Percentiles rank a stretch among this genome's conserved stretches.
Evolutionary conservation across 1,139 yeast genomes (phyloP).

Genomic region (Keqinozyma sinolaborantium): DNA sequence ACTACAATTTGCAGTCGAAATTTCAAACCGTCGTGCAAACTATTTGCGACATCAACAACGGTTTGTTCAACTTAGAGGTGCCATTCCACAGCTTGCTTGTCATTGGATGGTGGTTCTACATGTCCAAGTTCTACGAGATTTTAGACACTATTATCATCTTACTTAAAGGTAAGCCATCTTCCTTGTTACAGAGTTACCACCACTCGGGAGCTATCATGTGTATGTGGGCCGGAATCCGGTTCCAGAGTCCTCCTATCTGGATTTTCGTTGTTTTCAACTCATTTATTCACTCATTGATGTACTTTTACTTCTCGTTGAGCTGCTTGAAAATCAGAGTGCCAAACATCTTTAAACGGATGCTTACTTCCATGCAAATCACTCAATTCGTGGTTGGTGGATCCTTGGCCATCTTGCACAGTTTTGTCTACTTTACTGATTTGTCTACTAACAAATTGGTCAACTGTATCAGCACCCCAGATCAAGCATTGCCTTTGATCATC

Average conservation of each 20-base stretch:
- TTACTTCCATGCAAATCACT: conserved; percentile 67
- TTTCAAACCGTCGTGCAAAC: conserved; percentile 47
- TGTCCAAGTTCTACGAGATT: conserved; percentile 72
- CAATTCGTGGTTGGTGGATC: conserved; percentile 74
- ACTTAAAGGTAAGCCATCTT: conserved; percentile 66
- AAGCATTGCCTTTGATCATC: conserved; percentile 59
- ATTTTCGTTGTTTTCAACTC: conserved; percentile 78
- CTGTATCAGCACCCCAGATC: conserved; percentile 60
- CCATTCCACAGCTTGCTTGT: conserved; percentile 19
- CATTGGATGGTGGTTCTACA: conserved; percentile 66
- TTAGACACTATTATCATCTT: conserved; percentile 66
- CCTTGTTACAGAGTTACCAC: conserved; percentile 70
- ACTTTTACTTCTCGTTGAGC: conserved; percentile 64
- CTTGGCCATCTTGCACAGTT: conserved; percentile 60
- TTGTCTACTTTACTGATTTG: conserved; percentile 57
- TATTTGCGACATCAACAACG: conserved; percentile 59
- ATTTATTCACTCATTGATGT: conserved; percentile 74
- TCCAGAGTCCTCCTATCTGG: conserved; percentile 76
- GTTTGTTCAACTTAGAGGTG: conserved; percentile 59
- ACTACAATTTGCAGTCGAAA: conserved; percentile 5
- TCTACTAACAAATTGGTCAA: conserved; percentile 40
- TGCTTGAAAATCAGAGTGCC: conserved; percentile 64
- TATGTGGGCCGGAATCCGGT: conserved; percentile 80
- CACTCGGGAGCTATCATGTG: conserved; percentile 83
- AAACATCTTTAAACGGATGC: conserved; percentile 49